Conservation (phyloP, 129 eudicot genomes). For the Kitagawia praeruptora region DNA sequence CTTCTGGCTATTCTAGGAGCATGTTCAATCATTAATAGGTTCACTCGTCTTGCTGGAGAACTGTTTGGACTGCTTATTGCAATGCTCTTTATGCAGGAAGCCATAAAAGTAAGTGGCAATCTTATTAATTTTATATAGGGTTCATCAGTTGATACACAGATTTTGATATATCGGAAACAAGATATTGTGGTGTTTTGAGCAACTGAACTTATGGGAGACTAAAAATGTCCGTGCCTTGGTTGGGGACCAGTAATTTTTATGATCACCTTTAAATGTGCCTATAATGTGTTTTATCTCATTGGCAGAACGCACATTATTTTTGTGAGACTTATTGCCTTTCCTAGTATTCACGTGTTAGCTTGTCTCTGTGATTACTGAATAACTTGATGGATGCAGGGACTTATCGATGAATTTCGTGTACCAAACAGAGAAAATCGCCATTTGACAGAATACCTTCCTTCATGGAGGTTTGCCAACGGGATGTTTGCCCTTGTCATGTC, state of each 20-base stretch:
- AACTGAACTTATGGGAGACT: neutral
- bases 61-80: constrained; percentile 19
- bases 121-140: neutral
- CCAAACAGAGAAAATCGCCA: constrained; percentile 12
- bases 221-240: neutral
- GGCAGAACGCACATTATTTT: neutral
- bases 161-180: neutral
- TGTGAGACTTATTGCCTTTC: neutral
- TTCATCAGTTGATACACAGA: neutral
- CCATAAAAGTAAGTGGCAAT: constrained; percentile 14
- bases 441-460: constrained; percentile 6
- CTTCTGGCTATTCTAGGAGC: constrained; percentile 19
- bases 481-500: constrained; percentile 17
- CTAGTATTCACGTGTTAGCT: neutral
- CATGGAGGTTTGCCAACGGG: constrained; percentile 17
- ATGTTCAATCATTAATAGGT: constrained; percentile 19
- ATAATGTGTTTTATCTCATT: neutral
- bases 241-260: neutral
- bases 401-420: constrained; percentile 10
- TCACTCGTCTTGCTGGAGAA: constrained; percentile 19
- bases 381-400: constrained; percentile 8
- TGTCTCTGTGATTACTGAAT: neutral
- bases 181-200: neutral
- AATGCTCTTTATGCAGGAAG: constrained; percentile 23
- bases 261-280: neutral